These are phyloP conservation scores for Backusella mclennaniae DNA, from an alignment of 192 early-diverging fungal species.

Conservation along the genomic window DNA sequence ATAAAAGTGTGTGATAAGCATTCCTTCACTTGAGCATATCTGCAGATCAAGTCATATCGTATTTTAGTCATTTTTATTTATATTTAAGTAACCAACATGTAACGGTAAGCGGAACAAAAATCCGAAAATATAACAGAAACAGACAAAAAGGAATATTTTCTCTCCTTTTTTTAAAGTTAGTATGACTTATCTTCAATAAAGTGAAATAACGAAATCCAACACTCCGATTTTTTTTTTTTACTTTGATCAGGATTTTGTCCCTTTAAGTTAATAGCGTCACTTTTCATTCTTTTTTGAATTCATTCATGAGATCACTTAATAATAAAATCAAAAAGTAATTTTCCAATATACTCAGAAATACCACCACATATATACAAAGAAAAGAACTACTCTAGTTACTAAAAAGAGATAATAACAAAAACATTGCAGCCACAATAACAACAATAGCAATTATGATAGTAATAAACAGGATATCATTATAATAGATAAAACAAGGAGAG, in stretches of 20 bases:
- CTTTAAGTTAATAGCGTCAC: not conserved
- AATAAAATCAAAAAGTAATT: not conserved
- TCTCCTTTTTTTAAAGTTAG: conserved; percentile 7
- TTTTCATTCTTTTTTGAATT: not conserved
- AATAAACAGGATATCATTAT: not conserved
- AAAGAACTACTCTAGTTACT: not conserved
- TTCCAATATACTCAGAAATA: not conserved
- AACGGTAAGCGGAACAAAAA: conserved; percentile 2
- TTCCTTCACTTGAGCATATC: not conserved
- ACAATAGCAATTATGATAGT: not conserved
- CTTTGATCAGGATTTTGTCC: not conserved
- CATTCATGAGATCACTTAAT: not conserved
- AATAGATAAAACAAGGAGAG: not conserved
- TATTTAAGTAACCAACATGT: not conserved
- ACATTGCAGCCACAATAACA: not conserved
- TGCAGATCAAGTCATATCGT: conserved; percentile 2
- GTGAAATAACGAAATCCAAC: not conserved
- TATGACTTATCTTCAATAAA: not conserved
- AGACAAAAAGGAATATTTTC: not conserved
- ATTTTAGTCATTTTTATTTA: not conserved
- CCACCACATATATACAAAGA: not conserved
- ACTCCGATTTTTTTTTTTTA: not conserved
- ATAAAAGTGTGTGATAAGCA: not conserved
- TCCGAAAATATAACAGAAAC: not conserved
- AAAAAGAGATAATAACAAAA: not conserved